phyloP scores from a whole-genome alignment of 208 protist genomes.

The Novymonas esmeraldas region DNA sequence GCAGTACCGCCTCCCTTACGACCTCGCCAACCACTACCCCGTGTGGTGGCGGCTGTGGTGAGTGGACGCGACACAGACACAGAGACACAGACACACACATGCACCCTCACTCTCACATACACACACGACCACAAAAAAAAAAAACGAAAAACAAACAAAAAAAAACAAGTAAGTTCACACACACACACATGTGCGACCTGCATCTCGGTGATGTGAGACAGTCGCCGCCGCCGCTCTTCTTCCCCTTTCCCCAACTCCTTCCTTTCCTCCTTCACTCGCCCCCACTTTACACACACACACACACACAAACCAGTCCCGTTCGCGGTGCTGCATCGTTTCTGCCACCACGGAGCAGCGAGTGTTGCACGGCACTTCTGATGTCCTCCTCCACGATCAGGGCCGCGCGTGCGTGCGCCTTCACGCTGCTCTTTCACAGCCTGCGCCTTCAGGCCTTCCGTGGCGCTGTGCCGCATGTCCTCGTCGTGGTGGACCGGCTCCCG shows the following conservation, averaged over 20 bases:
- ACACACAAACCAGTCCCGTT: background rate
- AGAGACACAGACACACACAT: no score
- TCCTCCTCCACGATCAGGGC: slow-evolving; percentile 53
- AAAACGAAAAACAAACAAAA: background rate
- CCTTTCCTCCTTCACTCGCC: background rate
- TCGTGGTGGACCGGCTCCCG: slow-evolving; percentile 72
- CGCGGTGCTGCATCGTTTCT: background rate
- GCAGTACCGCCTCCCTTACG: slow-evolving; percentile 70
- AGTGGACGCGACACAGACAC: no score
- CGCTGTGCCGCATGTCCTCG: slow-evolving; percentile 76
- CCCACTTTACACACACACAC: background rate
- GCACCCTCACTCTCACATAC: no score
- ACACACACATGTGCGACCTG: no score
- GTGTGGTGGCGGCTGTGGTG: slow-evolving; percentile 88
- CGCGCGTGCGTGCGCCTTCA: slow-evolving; percentile 61
- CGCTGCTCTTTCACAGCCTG: slow-evolving; percentile 78
- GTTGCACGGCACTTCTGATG: background rate
- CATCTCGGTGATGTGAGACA: no score
- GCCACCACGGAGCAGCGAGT: background rate
- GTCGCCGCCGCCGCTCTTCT: background rate
- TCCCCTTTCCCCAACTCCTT: background rate
- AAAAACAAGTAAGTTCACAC: background rate
- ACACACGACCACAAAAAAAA: background rate
- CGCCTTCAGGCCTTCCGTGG: slow-evolving; percentile 66
- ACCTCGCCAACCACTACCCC: slow-evolving; percentile 71